Evolutionary conservation across 257 asterid species (phyloP), one percentile per base, ranked within the genome.

Genomic region (Salvia hispanica): DNA sequence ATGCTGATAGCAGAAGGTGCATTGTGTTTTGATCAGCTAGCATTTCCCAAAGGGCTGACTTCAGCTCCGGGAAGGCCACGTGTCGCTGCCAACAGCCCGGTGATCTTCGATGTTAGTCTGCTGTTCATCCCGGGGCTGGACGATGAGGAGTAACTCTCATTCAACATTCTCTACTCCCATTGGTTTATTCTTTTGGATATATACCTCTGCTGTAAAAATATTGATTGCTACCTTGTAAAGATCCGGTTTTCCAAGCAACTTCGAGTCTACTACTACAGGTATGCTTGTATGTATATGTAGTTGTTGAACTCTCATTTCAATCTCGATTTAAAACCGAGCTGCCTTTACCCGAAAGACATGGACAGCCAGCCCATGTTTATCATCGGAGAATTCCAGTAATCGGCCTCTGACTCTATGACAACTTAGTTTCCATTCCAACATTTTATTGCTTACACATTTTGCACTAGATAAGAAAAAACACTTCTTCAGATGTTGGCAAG

Each of bases 41-140:
- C 99, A 16, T 93, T 90, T 67, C 97, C 99, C 0, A 94, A 91
- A 85, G 99, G 99, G 6, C 83, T 94, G 28, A 64, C 76, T 25
- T 91, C 97, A 57, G 99, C 99, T 46, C 97, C 99, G 2, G 97
- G 99, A 61, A 86, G 97, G 95, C 96, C 99, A 36, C 78, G 96
- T 54, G 96, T 94, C 72, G 92, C 92, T 73, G 79, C 99, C 5
- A 85, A 78, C 62, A 94, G 96, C 78, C 95, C 96, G 1, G 95
- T 91, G 39, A 67, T 88, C 21, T 90, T 94, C 59, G 97, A 91
- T 33, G 97, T 91, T 61, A 94, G 95, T 76, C 79, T 94, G 81
- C 92, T 85, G 89, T 94, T 79, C 88, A 81, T 94, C 62, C 96
- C 99, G 3, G 99, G 97, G 60, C 84, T 91, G 10, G 95, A 91